Evolutionary conservation across 805 yeast genomes (phyloP).

Genomic region (Candida arabinofermentans): DNA sequence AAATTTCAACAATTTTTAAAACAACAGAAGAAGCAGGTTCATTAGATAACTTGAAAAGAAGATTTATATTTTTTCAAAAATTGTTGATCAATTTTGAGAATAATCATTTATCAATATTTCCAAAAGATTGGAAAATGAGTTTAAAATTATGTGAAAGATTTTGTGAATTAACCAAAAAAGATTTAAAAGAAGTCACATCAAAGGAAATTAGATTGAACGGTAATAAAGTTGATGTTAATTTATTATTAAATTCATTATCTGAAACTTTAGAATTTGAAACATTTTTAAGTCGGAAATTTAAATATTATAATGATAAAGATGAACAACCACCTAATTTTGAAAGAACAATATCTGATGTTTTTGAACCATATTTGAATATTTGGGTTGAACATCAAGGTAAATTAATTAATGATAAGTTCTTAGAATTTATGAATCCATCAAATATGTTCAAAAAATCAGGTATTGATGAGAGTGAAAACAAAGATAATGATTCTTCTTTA

Average conservation of each 20-base stretch:
- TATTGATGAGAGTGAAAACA: slow-evolving; percentile 25
- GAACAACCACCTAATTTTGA: slow-evolving; percentile 29
- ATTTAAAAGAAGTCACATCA: slow-evolving; percentile 51
- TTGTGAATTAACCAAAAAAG: slow-evolving; percentile 65
- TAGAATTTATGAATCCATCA: slow-evolving; percentile 58
- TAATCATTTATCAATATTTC: slow-evolving; percentile 54
- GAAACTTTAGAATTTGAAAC: slow-evolving; percentile 83
- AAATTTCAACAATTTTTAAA: slow-evolving; percentile 70
- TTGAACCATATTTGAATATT: slow-evolving; percentile 78
- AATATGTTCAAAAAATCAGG: slow-evolving; percentile 42
- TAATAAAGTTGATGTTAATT: slow-evolving; percentile 49
- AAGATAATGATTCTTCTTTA: slow-evolving; percentile 36
- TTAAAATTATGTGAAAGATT: slow-evolving; percentile 57
- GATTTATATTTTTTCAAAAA: slow-evolving; percentile 79
- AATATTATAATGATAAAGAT: slow-evolving; percentile 37
- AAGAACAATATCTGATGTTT: slow-evolving; percentile 54
- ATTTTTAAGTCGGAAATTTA: slow-evolving; percentile 59
- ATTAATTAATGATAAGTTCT: slow-evolving; percentile 54
- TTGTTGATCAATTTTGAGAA: slow-evolving; percentile 55
- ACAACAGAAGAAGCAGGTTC: slow-evolving; percentile 91
- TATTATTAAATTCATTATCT: slow-evolving; percentile 64
- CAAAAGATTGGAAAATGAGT: slow-evolving; percentile 67
- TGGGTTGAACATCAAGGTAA: slow-evolving; percentile 88
- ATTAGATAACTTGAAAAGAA: slow-evolving; percentile 75
- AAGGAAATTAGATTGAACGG: slow-evolving; percentile 34